Evolutionary conservation across 345 rosid genomes (phyloP).

Genomic region (Camelina laxa): DNA sequence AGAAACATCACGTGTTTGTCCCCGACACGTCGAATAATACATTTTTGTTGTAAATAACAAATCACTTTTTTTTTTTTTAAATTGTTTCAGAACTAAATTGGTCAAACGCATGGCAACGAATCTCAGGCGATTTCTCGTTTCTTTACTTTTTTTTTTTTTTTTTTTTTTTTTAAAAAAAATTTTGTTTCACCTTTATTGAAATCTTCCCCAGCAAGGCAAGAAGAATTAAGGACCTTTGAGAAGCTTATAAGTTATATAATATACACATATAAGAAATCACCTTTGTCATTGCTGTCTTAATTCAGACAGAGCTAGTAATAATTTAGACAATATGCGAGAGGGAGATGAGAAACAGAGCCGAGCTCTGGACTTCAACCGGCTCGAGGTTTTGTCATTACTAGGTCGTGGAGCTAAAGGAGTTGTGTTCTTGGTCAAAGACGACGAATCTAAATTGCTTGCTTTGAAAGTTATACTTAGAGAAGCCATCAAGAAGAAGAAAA

Average conservation of each 20-base stretch:
- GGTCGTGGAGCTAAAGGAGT: slow-evolving; percentile 96
- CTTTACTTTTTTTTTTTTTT: slow-evolving; percentile 12
- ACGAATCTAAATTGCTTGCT: slow-evolving; percentile 51
- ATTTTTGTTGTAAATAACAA: slow-evolving; percentile 8
- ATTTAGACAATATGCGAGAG: slow-evolving; percentile 12
- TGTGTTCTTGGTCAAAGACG: slow-evolving; percentile 66
- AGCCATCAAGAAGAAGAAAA: slow-evolving; percentile 61
- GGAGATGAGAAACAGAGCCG: slow-evolving; percentile 8
- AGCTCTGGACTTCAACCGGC: slow-evolving; percentile 46
- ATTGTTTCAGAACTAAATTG: not conserved
- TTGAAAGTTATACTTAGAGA: slow-evolving; percentile 75
- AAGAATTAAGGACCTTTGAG: not conserved
- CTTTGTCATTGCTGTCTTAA: not conserved
- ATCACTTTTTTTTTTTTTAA: not conserved
- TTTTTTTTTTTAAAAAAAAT: not conserved
- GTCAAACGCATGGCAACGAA: slow-evolving; percentile 34
- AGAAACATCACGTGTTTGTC: slow-evolving; percentile 27
- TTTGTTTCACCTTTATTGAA: not conserved
- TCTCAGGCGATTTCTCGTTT: slow-evolving; percentile 23
- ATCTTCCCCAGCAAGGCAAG: slow-evolving; percentile 43
- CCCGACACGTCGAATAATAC: slow-evolving; percentile 4
- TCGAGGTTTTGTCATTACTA: slow-evolving; percentile 60
- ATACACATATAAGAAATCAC: not conserved
- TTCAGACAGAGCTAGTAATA: too few relatives aligned
- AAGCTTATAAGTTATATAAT: slow-evolving; percentile 2